Evolutionary conservation across 306 rosid genomes (phyloP).

Genomic region (Oxytropis ochrocephala): DNA sequence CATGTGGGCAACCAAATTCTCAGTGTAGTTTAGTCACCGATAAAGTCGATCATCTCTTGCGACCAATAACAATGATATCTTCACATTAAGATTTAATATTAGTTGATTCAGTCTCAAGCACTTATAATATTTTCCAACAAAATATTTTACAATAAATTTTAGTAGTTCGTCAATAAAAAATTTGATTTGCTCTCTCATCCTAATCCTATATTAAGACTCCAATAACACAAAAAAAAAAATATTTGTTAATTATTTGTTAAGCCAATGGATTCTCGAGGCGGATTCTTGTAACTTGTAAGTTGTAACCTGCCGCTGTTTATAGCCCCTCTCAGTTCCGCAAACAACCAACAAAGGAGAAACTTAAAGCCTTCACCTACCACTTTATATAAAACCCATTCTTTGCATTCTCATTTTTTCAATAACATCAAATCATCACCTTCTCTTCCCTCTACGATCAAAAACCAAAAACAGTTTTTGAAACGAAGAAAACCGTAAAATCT

Average conservation of each 20-base stretch:
- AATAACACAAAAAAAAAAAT: neutral
- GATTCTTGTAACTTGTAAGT: slow-evolving; percentile 26
- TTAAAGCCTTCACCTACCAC: slow-evolving; percentile 35
- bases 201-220: no score
- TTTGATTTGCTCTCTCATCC: no score
- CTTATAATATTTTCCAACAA: no score
- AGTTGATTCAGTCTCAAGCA: no score
- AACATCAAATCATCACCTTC: neutral
- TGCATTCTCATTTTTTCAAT: neutral
- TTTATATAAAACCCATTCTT: slow-evolving; percentile 28
- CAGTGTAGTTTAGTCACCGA: no score
- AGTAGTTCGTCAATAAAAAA: no score
- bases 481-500: neutral
- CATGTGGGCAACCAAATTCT: no score
- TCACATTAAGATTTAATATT: no score
- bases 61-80: no score
- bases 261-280: slow-evolving; percentile 67
- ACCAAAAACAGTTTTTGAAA: neutral
- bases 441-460: neutral
- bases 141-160: no score
- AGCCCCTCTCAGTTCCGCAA: slow-evolving; percentile 21
- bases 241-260: neutral
- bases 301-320: slow-evolving; percentile 36
- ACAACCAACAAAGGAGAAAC: neutral
- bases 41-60: no score